A percentile compares a stretch with the other conserved stretches of the same genome.
Conservation (phyloP, 176 grass and related monocot species). For the Avena atlantica region DNA sequence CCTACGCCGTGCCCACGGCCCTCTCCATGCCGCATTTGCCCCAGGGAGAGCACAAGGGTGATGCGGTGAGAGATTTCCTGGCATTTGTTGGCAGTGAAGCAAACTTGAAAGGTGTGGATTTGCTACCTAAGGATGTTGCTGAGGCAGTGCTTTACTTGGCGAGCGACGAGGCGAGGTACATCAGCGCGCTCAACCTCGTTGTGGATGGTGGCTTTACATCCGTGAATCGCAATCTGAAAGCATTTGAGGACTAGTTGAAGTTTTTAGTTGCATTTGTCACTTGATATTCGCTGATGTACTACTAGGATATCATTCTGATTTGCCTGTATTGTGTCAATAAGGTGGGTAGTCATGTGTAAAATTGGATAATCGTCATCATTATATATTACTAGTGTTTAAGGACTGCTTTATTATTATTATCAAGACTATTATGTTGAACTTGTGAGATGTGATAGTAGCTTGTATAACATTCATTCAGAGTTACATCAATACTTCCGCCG, state of each 20-base stretch:
- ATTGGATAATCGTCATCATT: neutral
- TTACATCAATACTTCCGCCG: neutral
- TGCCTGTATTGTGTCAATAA: conserved; percentile 11
- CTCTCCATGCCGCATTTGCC: conserved; percentile 68
- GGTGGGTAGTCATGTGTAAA: conserved; percentile 1
- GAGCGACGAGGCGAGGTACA: conserved; percentile 68
- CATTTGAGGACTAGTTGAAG: conserved; percentile 54
- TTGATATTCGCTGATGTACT: neutral
- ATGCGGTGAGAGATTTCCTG: conserved; percentile 46
- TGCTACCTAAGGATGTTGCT: conserved; percentile 58
- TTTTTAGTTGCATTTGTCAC: neutral
- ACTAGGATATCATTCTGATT: neutral
- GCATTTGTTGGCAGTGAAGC: conserved; percentile 50
- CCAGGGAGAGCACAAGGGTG: conserved; percentile 35
- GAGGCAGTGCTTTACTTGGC: conserved; percentile 80
- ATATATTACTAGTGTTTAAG: neutral
- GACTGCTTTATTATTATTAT: neutral
- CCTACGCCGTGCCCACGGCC: conserved; percentile 61
- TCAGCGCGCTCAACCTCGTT: conserved; percentile 70
- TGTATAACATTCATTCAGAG: neutral
- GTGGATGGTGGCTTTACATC: conserved; percentile 64
- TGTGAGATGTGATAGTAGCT: neutral
- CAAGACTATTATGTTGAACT: neutral
- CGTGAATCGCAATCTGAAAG: conserved; percentile 41
- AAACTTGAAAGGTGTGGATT: conserved; percentile 80